Evolutionary conservation across 1,139 yeast species (phyloP), one percentile per base, ranked within the genome.

Genomic region (Blastobotrys niveus): DNA sequence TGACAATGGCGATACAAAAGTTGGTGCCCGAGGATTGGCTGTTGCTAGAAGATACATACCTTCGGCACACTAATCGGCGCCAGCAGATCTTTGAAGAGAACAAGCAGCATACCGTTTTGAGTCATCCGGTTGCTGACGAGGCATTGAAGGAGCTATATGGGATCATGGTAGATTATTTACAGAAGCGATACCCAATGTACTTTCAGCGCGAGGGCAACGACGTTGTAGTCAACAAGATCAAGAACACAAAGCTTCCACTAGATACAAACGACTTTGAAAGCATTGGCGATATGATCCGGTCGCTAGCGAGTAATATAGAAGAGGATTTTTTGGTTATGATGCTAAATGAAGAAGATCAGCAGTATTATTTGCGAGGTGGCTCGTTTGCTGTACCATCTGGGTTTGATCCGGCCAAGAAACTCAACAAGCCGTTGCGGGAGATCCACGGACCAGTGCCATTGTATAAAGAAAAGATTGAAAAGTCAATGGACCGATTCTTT

Each of bases 361-460:
- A 82, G 60, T 82, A 81, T 60, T 71, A 71, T 47, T 70, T 81
- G 56, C 73, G 82, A 49, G 83, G 77, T 0, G 86, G 85, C 0
- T 67, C 77, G 0, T 75, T 81, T 57, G 79, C 79, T 2, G 82
- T 81, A 64, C 88, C 93, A 0, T 80, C 84, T 2, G 93, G 91
- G 0, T 84, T 84, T 60, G 74, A 80, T 52, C 91, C 89, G 2
- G 56, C 60, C 6, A 71, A 67, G 32, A 72, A 82, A 47, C 71
- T 81, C 56, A 70, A 62, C 48, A 47, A 48, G 30, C 53, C 60
- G n/a, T 57, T 66, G 22, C 50, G 54, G 21, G 66, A 60, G 26
- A 72, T 80, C 36, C 87, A 81, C 53, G 72, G 65, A 14, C 86
- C 86, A 0, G 80, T 81, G 21, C 87, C 87, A 0, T 73, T 74